Evolutionary conservation across 225 moss, liverwort and hornwort species (phyloP).

Genomic region (Antitrichia curtipendula): DNA sequence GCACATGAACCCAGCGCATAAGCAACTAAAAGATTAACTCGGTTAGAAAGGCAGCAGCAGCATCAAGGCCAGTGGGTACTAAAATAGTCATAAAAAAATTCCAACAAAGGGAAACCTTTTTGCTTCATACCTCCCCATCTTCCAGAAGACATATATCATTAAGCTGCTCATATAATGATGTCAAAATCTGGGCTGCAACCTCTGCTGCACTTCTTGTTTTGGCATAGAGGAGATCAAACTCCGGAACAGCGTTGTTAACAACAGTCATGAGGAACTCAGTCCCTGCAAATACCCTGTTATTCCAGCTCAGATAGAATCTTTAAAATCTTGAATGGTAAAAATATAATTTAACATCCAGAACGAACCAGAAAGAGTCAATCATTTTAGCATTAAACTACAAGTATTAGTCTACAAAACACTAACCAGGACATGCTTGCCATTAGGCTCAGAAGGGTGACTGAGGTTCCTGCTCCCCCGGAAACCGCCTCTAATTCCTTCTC

Average conservation of each 20-base stretch:
- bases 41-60: neutral
- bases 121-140: conserved; percentile 69
- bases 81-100: neutral
- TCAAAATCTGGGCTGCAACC: conserved; percentile 74
- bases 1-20: neutral
- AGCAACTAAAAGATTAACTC: neutral
- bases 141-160: conserved; percentile 79
- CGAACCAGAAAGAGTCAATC: neutral
- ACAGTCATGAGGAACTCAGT: conserved; percentile 84
- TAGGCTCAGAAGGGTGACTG: conserved; percentile 75
- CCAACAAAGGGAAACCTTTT: neutral
- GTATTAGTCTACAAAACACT: conserved; percentile 6
- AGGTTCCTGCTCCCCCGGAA: conserved; percentile 47
- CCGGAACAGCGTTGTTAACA: conserved; percentile 68
- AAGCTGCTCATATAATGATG: conserved; percentile 71
- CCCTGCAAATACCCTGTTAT: conserved; percentile 86
- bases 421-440: conserved; percentile 80
- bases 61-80: neutral
- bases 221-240: conserved; percentile 37
- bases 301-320: conserved; percentile 6
- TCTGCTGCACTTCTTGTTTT: conserved; percentile 65
- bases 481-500: conserved; percentile 89
- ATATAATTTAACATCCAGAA: neutral
- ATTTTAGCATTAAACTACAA: neutral
- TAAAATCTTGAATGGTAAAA: neutral